Percentiles rank a stretch among this genome's conserved stretches.
phyloP scores from a whole-genome alignment of 2,329 filamentous ascomycete genomes.

The Juglanconis juglandina region DNA sequence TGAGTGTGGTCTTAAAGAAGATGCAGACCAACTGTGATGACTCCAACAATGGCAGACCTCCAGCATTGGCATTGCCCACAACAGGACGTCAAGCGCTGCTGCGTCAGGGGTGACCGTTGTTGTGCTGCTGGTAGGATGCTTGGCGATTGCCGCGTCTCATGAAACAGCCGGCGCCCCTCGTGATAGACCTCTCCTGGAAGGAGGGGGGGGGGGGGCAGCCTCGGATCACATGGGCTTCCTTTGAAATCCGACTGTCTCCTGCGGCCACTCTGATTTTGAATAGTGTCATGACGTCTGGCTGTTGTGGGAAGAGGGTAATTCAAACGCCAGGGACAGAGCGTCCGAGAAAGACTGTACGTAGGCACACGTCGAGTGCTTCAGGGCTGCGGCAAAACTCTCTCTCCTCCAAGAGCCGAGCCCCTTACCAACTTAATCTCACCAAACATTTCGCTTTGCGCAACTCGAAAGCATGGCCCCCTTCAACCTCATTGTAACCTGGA shows the following conservation, averaged over 20 bases:
- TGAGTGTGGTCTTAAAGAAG: too few species aligned
- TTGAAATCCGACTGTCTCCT: too few species aligned
- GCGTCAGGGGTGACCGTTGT: neutral
- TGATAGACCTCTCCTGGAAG: neutral
- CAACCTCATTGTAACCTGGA: neutral
- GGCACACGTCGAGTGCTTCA: too few species aligned
- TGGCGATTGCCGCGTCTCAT: neutral
- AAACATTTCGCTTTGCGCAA: neutral
- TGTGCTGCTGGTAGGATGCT: neutral
- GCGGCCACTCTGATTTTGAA: too few species aligned
- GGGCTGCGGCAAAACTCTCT: neutral
- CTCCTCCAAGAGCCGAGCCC: neutral
- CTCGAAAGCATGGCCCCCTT: neutral
- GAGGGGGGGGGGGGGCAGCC: neutral
- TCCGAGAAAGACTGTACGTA: too few species aligned
- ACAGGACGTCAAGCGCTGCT: neutral
- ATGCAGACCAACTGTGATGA: too few species aligned
- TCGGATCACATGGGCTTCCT: neutral
- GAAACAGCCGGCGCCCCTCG: neutral
- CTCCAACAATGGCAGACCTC: too few species aligned
- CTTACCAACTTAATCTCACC: neutral
- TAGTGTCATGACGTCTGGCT: too few species aligned
- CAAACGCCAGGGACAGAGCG: too few species aligned
- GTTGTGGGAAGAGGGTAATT: too few species aligned
- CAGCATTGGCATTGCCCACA: too few species aligned